These are phyloP conservation scores for Talaromyces verruculosus DNA, from an alignment of 2,329 filamentous ascomycete genomes.

Conservation along the genomic window DNA sequence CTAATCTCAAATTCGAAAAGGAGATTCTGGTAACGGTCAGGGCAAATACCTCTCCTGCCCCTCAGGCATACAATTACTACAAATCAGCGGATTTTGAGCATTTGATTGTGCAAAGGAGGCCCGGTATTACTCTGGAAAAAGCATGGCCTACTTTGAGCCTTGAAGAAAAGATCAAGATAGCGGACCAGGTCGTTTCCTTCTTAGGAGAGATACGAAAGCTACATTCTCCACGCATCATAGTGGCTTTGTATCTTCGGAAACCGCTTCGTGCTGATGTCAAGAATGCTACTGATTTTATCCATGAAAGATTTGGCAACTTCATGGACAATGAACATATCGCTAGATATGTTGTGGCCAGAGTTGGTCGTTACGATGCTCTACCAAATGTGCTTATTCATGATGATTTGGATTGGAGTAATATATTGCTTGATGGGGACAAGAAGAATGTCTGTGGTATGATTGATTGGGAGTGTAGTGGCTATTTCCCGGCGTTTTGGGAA, in stretches of 20 bases:
- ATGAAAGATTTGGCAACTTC: neutral
- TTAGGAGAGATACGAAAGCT: neutral
- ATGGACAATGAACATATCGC: neutral
- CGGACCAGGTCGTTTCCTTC: neutral
- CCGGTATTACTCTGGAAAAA: neutral
- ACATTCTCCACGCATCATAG: neutral
- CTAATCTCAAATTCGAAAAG: conserved; percentile 2
- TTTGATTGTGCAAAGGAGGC: neutral
- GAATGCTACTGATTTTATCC: neutral
- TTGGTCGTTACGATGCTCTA: neutral
- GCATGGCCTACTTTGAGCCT: neutral
- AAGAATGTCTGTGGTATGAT: too few relatives aligned
- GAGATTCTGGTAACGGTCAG: neutral
- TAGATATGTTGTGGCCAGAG: too few relatives aligned
- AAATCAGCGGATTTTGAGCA: conserved; percentile 3
- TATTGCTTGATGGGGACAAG: neutral
- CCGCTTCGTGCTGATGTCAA: neutral
- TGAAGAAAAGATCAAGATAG: neutral
- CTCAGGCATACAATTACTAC: conserved; percentile 6
- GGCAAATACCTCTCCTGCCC: neutral
- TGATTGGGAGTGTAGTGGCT: too few relatives aligned
- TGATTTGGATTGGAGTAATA: neutral
- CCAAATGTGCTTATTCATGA: neutral
- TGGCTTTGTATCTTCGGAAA: neutral
- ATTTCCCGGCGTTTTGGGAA: too few relatives aligned